Conservation (phyloP, 1,139 yeast species). For the Hanseniaspora uvarum region DNA sequence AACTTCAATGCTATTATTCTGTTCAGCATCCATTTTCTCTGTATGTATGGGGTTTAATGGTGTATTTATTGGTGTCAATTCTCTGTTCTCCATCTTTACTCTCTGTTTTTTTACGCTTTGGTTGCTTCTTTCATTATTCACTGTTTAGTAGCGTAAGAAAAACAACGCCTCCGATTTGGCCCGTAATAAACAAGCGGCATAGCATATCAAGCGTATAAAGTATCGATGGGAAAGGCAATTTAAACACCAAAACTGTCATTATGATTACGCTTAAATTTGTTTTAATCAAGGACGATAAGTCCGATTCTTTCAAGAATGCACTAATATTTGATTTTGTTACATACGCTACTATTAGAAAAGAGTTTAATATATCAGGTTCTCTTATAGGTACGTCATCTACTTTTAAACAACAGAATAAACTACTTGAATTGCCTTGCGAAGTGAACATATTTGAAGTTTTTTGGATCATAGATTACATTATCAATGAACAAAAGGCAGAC, state of each 20-base stretch:
- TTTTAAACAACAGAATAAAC: conserved; percentile 11
- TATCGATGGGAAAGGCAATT: too few species aligned
- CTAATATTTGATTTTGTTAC: conserved; percentile 10
- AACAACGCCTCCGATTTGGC: too few species aligned
- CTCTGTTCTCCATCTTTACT: too few species aligned
- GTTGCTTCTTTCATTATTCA: background rate
- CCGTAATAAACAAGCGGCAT: too few species aligned
- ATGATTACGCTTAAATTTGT: background rate
- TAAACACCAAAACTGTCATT: too few species aligned
- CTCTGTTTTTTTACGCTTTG: too few species aligned
- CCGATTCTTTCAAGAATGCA: background rate
- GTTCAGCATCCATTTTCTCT: background rate
- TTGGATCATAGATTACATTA: conserved; percentile 5
- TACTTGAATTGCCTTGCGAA: conserved; percentile 7
- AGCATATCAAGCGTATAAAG: too few species aligned
- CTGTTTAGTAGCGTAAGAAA: background rate
- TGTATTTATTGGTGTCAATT: too few species aligned
- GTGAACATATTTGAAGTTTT: conserved; percentile 2
- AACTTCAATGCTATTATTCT: background rate
- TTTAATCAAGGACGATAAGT: background rate
- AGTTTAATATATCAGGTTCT: conserved; percentile 5
- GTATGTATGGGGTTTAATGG: background rate
- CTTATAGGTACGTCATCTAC: conserved; percentile 10
- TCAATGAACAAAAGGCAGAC: background rate
- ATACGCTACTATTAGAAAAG: conserved; percentile 3